A percentile compares a stretch with the other conserved stretches of the same genome.
These are phyloP conservation scores for Cyclotella distinguenda DNA, from an alignment of 108 stramenopile genomes.

Conservation along the genomic window DNA sequence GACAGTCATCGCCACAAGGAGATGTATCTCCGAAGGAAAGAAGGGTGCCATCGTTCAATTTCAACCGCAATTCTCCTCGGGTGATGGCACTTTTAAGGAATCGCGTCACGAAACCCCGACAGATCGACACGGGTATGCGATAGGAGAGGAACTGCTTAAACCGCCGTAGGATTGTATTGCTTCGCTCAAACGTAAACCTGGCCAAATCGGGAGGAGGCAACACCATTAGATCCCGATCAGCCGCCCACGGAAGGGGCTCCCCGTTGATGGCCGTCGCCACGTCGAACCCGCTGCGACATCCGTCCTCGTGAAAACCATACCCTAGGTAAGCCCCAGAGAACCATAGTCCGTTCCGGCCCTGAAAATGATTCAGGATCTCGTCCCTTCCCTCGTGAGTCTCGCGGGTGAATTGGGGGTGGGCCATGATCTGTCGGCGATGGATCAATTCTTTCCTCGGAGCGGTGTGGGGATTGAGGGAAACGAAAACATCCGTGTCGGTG, in stretches of 20 bases:
- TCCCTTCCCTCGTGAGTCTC: constrained; percentile 67
- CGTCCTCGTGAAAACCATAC: constrained; percentile 98
- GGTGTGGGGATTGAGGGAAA: constrained; percentile 90
- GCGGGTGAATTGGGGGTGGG: constrained; percentile 91
- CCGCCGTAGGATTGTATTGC: constrained; percentile 23
- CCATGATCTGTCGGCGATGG: constrained; percentile 56
- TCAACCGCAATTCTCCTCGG: constrained; percentile 59
- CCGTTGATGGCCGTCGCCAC: constrained; percentile 69
- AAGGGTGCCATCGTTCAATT: constrained; percentile 73
- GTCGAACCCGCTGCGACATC: constrained; percentile 81
- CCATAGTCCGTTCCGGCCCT: constrained; percentile 86
- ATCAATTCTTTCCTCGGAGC: constrained; percentile 54
- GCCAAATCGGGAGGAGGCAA: constrained; percentile 69
- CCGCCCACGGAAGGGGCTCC: constrained; percentile 72
- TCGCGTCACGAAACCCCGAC: constrained; percentile 52
- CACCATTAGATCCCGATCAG: constrained; percentile 25
- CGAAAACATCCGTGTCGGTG: constrained; percentile 75
- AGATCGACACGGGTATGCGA: constrained; percentile 68
- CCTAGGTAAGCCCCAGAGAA: constrained; percentile 94
- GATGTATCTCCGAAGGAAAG: constrained; percentile 70
- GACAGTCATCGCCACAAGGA: constrained; percentile 52
- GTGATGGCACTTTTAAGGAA: constrained; percentile 71
- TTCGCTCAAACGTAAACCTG: constrained; percentile 28
- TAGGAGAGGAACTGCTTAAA: constrained; percentile 52
- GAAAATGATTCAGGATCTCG: constrained; percentile 48